A percentile compares a stretch with the other conserved stretches of the same genome.
These are phyloP conservation scores for Pseudofabraea citricarpa DNA, from an alignment of 2,329 filamentous ascomycete species.

Conservation along the genomic window DNA sequence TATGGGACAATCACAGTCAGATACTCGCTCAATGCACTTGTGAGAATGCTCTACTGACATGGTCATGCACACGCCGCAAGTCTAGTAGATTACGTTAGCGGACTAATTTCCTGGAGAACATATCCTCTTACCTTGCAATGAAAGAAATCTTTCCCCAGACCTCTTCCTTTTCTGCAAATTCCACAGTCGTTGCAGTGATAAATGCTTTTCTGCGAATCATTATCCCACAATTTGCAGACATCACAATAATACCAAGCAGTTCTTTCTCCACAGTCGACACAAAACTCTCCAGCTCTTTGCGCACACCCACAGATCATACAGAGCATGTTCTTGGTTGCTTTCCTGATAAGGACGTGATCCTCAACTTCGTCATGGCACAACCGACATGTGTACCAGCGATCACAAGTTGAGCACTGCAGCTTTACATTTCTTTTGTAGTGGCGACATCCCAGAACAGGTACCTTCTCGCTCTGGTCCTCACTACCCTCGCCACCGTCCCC, in stretches of 20 bases:
- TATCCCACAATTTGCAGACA: slow-evolving; percentile 96
- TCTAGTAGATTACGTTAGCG: slow-evolving; percentile 41
- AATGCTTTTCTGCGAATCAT: slow-evolving; percentile 83
- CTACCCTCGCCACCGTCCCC: slow-evolving; percentile 33
- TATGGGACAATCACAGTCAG: slow-evolving; percentile 93
- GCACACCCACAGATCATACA: slow-evolving; percentile 92
- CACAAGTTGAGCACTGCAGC: slow-evolving; percentile 85
- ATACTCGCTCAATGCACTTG: slow-evolving; percentile 90
- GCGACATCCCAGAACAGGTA: slow-evolving; percentile 66
- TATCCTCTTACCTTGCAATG: slow-evolving; percentile 77
- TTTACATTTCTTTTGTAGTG: slow-evolving; percentile 97
- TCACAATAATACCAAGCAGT: slow-evolving; percentile 89
- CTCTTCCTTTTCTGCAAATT: slow-evolving; percentile 86
- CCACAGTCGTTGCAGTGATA: slow-evolving; percentile 97
- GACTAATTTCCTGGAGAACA: background rate
- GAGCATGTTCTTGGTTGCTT: slow-evolving; percentile 89
- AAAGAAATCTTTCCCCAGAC: slow-evolving; percentile 93
- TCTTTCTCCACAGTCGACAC: slow-evolving; percentile 68
- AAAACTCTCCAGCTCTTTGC: slow-evolving; percentile 75
- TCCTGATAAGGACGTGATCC: slow-evolving; percentile 72
- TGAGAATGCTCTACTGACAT: slow-evolving; percentile 82
- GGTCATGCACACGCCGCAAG: slow-evolving; percentile 89
- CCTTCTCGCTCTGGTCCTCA: slow-evolving; percentile 13
- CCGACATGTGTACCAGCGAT: slow-evolving; percentile 89
- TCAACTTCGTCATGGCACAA: slow-evolving; percentile 87